Base-by-base conservation (phyloP, 495 filamentous ascomycete species). In the Amniculicola lignicola region DNA sequence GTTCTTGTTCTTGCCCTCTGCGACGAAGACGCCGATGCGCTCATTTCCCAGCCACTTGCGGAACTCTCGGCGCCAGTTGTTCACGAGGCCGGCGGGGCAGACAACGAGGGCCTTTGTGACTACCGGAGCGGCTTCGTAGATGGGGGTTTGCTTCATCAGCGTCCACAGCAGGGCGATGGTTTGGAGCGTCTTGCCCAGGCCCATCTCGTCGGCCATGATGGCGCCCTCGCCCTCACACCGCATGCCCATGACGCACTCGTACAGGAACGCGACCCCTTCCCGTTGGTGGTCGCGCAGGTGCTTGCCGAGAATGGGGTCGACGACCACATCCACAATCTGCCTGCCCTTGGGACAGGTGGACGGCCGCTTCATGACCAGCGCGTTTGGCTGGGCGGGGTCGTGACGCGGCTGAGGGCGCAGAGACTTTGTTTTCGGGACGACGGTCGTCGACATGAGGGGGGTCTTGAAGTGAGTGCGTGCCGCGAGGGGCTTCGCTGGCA, bases 241-340 rank as follows among this genome's bases (percentile, higher is more conserved):
- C 77, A 89, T 79, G 10, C 87, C 87, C 87, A 92, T 92, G 0
- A 92, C 82, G 67, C 87, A 90, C 68, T 90, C 87, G 61, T 92
- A 92, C 33, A 92, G 69, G 61, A 92, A 92, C 54, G 79, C 74
- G 14, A 90, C 83, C 39, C 87, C 87, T 59, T 88, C 84, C 2
- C 86, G 79, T 69, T 92, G 87, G 68, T 92, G 88, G 29, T 80
- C 78, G 2, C 88, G 83, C 12, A 92, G 70, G 56, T 83, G 77
- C 57, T 81, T 80, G 0, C 69, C 64, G n/a, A 92, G 68, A 23
- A 86, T 67, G 10, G 87, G 87, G 70, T 92, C 87, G 1, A 92
- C 79, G 3, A 92, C 88, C 2, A 92, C 87, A 69, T 90, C 87
- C 0, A 92, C 87, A 38, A 90, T 71, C 39, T 78, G 75, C 63